Percentiles rank a stretch among this genome's conserved stretches.
These are phyloP conservation scores for Phyllosticta capitalensis DNA, from an alignment of 2,329 filamentous ascomycete genomes.

Conservation along the genomic window DNA sequence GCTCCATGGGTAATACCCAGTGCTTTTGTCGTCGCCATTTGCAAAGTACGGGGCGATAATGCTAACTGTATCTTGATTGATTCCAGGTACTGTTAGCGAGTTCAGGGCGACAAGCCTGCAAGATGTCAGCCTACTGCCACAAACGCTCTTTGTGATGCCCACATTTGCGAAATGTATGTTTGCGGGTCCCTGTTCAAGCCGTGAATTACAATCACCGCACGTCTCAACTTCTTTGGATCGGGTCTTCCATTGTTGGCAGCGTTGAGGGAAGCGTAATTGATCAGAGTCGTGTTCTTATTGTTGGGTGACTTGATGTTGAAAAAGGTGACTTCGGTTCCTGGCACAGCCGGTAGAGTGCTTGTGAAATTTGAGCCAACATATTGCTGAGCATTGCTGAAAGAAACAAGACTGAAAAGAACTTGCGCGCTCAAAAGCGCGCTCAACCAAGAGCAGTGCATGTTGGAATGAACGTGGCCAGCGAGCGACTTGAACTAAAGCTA, in stretches of 20 bases:
- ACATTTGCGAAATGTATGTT: constrained; percentile 11
- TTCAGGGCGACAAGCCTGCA: neutral
- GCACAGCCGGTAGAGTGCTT: constrained; percentile 2
- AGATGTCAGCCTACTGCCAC: neutral
- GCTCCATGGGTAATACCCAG: neutral
- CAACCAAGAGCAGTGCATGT: neutral
- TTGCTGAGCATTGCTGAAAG: constrained; percentile 5
- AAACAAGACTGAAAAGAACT: neutral
- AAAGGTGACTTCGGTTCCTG: constrained; percentile 9
- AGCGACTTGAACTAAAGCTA: neutral
- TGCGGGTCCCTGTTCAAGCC: constrained; percentile 10
- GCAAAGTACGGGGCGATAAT: constrained; percentile 12
- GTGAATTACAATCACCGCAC: constrained; percentile 10
- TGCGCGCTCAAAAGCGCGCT: neutral
- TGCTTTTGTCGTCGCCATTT: constrained; percentile 11
- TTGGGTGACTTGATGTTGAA: constrained; percentile 10
- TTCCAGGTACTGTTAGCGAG: neutral
- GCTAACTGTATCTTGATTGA: neutral
- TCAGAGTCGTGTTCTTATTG: constrained; percentile 6
- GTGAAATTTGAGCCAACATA: constrained; percentile 5
- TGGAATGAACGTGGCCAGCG: neutral
- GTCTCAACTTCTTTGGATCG: constrained; percentile 1
- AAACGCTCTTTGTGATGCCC: neutral
- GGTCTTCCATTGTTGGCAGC: neutral
- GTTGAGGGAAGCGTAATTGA: constrained; percentile 11